These are phyloP conservation scores for Metschnikowia reukaufii DNA, from an alignment of 805 yeast species.

Conservation along the genomic window DNA sequence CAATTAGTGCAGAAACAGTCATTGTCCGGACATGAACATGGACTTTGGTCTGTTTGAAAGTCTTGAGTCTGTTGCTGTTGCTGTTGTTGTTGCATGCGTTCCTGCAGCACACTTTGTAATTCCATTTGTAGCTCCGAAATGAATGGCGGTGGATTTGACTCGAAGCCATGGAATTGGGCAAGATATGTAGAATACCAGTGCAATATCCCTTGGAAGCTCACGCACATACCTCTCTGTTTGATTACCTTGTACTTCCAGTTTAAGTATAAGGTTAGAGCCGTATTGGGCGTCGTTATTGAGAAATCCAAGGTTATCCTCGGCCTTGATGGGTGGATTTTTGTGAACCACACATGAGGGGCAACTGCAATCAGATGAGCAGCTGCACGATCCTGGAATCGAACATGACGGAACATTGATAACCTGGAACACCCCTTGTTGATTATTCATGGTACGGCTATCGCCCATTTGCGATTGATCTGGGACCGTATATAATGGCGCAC, in stretches of 20 bases:
- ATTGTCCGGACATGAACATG: conserved; percentile 19
- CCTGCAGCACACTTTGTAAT: conserved; percentile 7
- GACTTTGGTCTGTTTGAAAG: conserved; percentile 2
- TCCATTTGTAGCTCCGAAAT: conserved; percentile 9
- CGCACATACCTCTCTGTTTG: background rate
- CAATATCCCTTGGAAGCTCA: conserved; percentile 9
- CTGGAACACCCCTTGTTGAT: conserved; percentile 16
- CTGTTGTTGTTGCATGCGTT: background rate
- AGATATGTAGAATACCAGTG: conserved; percentile 3
- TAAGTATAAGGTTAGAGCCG: conserved; percentile 14
- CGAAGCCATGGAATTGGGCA: conserved; percentile 2
- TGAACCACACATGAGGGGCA: conserved; percentile 41
- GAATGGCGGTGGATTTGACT: conserved; percentile 1
- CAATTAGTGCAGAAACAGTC: conserved; percentile 37
- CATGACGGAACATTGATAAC: conserved; percentile 35
- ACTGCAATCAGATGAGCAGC: conserved; percentile 36
- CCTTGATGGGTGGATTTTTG: conserved; percentile 18
- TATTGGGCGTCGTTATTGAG: conserved; percentile 16
- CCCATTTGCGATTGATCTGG: background rate
- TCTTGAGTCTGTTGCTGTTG: background rate
- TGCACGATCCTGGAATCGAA: conserved; percentile 37
- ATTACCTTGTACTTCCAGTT: conserved; percentile 5
- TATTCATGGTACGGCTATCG: background rate
- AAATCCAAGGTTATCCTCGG: conserved; percentile 10
- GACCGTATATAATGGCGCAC: background rate